phyloP scores from a whole-genome alignment of 2,329 filamentous ascomycete genomes.

The Colletotrichum musicola region DNA sequence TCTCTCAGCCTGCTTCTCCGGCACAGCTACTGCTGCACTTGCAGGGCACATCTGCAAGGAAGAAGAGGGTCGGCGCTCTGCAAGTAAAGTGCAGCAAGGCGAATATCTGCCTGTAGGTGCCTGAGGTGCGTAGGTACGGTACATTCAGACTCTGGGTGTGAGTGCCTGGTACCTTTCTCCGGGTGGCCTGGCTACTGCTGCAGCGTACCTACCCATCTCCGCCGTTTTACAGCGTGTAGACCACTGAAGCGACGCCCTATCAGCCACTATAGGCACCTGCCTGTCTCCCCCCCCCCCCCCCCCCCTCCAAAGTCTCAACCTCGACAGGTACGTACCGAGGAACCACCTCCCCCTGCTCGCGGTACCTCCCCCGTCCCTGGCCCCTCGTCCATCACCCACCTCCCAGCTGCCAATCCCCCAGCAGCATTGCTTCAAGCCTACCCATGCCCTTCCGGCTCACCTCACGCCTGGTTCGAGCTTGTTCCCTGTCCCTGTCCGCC shows the following conservation, averaged over 20 bases:
- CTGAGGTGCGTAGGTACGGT: too few relatives aligned
- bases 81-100: constrained; percentile 29
- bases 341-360: neutral
- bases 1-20: constrained; percentile 30
- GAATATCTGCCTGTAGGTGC: too few relatives aligned
- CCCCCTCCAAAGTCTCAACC: too few relatives aligned
- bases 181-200: too few relatives aligned
- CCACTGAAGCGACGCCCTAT: too few relatives aligned
- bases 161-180: too few relatives aligned
- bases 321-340: constrained; percentile 10
- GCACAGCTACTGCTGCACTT: constrained; percentile 22
- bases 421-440: constrained; percentile 2
- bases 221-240: too few relatives aligned
- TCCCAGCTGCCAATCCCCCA: constrained; percentile 13
- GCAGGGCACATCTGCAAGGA: constrained; percentile 39
- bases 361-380: neutral
- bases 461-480: constrained; percentile 27
- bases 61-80: constrained; percentile 35
- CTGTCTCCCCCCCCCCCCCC: too few relatives aligned
- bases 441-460: neutral
- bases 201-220: too few relatives aligned
- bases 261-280: too few relatives aligned
- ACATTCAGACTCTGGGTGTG: too few relatives aligned
- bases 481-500: constrained; percentile 28
- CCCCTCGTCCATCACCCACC: constrained; percentile 4